Evolutionary conservation across 768 basidiomycete genomes (phyloP), one percentile per base, ranked within the genome.

Genomic region (Grammothele lineata): DNA sequence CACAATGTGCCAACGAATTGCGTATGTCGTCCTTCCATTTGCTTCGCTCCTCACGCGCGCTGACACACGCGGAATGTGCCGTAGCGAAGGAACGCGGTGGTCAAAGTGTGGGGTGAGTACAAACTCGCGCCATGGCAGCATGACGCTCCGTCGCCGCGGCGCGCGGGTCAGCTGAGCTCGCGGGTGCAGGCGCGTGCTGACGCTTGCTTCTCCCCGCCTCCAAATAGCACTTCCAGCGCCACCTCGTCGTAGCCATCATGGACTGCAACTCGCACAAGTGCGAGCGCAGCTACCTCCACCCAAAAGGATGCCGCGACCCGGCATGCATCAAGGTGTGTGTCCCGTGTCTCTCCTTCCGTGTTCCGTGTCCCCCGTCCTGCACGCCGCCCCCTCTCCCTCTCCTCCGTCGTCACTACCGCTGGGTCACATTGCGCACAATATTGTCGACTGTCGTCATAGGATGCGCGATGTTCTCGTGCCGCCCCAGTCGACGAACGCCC

Each of bases 61-160:
- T 53, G 22, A 57, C 46, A 38, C 45, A 40, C 33, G 48, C 27
- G 8, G 32, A 30, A 12, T 21, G n/a, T 11, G 48, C 48, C 45
- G 21, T 63, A 87, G 87, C 50, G 78, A 87, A 76, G 87, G 87
- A 64, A 88, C 86, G 17, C 77, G 77, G 19, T 89, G 86, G 86
- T 66, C 70, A 45, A 74, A 71, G 50, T 89, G 87, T 63, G 80
- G 81, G 57, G 86, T 88, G 65, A 45, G 67, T 51, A 40, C 54
- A 40, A n/a, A n/a, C n/a, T n/a, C n/a, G n/a, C n/a, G n/a, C n/a
- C n/a, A n/a, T n/a, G n/a, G n/a, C n/a, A 9, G 25, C 26, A 9
- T 51, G 27, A 19, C 48, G 14, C 35, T 48, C 32, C 40, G 40
- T 47, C 47, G 33, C 19, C 39, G 30, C 38, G 35, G 24, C 36